These are phyloP conservation scores for Colletotrichum sp. DNA, from an alignment of 2,329 filamentous ascomycete genomes.

Conservation along the genomic window DNA sequence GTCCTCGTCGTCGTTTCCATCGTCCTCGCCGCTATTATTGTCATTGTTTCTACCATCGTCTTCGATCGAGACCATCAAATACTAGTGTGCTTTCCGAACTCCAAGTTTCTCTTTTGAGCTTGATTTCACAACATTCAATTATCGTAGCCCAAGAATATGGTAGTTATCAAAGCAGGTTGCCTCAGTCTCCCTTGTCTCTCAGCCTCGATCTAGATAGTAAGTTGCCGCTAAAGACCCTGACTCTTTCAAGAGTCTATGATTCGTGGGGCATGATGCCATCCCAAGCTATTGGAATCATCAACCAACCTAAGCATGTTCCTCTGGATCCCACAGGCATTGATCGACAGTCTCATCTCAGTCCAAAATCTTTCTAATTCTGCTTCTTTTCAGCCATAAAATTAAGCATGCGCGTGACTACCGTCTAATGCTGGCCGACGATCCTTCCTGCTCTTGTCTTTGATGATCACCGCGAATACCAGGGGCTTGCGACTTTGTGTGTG, in stretches of 20 bases:
- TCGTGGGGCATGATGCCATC: neutral
- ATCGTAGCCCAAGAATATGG: neutral
- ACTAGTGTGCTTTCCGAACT: neutral
- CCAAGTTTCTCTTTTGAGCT: neutral
- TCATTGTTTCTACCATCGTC: too few species aligned
- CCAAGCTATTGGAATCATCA: neutral
- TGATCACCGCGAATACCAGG: neutral
- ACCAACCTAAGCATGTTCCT: neutral
- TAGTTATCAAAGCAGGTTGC: neutral
- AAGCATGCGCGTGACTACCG: neutral
- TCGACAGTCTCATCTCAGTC: neutral
- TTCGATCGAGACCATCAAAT: too few species aligned
- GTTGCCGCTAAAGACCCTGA: neutral
- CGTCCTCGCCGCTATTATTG: too few species aligned
- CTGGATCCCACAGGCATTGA: neutral
- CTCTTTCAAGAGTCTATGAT: neutral
- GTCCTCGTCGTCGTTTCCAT: too few species aligned
- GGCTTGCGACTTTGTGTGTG: neutral
- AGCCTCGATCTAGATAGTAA: neutral
- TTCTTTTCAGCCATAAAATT: neutral
- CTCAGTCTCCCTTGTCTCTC: neutral
- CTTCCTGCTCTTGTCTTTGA: neutral
- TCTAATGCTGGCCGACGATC: neutral
- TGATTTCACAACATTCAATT: neutral
- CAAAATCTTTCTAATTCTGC: neutral